Evolutionary conservation across 108 stramenopile genomes (phyloP).

Genomic region (Nitzschia palea): DNA sequence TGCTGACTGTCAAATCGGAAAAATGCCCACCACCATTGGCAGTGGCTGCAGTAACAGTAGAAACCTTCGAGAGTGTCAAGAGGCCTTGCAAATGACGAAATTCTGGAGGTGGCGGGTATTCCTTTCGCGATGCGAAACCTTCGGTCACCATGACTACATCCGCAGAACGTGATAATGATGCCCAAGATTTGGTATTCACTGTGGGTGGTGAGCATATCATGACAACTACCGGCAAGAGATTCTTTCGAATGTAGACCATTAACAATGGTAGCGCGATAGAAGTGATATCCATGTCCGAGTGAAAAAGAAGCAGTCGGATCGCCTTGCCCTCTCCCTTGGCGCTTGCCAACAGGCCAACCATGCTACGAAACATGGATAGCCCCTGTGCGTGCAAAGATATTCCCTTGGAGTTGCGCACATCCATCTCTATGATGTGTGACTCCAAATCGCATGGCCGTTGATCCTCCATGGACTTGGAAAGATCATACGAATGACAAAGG

Average conservation of each 20-base stretch:
- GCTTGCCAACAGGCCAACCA: constrained; percentile 30
- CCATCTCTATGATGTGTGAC: background rate
- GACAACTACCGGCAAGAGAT: constrained; percentile 67
- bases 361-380: constrained; percentile 10
- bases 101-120: constrained; percentile 75
- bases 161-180: constrained; percentile 15
- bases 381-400: background rate
- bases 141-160: constrained; percentile 58
- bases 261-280: constrained; percentile 66
- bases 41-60: constrained; percentile 50
- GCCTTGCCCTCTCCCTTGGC: constrained; percentile 31
- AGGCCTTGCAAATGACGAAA: constrained; percentile 78
- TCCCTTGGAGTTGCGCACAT: background rate
- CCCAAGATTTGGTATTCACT: constrained; percentile 1
- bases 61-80: constrained; percentile 62
- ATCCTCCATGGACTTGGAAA: constrained; percentile 61
- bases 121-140: constrained; percentile 49
- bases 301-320: constrained; percentile 63
- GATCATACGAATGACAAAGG: constrained; percentile 83
- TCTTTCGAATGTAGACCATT: constrained; percentile 58
- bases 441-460: constrained; percentile 29
- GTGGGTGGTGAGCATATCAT: constrained; percentile 52
- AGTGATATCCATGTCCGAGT: constrained; percentile 42
- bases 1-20: constrained; percentile 57
- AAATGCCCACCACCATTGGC: constrained; percentile 53